Percentiles rank a stretch among this genome's conserved stretches.
phyloP scores from a whole-genome alignment of 805 yeast genomes.

The Wickerhamomyces pijperi region DNA sequence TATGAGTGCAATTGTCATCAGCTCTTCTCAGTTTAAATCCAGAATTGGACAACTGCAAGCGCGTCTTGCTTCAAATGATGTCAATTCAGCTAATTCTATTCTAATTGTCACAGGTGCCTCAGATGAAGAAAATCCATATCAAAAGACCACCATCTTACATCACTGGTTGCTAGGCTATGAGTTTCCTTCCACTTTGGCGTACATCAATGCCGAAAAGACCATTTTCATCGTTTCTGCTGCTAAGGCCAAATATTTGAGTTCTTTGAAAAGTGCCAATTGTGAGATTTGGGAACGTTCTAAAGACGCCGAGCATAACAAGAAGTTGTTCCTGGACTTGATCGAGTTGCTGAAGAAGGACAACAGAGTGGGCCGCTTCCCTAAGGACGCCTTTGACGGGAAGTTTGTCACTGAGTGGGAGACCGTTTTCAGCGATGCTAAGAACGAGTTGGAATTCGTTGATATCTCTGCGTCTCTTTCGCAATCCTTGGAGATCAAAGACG shows the following conservation, averaged over 20 bases:
- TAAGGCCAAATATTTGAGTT: slow-evolving; percentile 70
- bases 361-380: slow-evolving; percentile 55
- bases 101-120: slow-evolving; percentile 73
- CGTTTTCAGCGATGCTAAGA: slow-evolving; percentile 25
- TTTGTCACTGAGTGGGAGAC: slow-evolving; percentile 73
- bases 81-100: slow-evolving; percentile 36
- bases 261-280: slow-evolving; percentile 36
- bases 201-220: slow-evolving; percentile 46
- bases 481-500: slow-evolving; percentile 67
- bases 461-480: slow-evolving; percentile 41
- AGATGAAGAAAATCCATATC: slow-evolving; percentile 82
- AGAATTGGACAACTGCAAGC: slow-evolving; percentile 35
- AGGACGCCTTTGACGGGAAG: slow-evolving; percentile 76
- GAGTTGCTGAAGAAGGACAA: slow-evolving; percentile 31
- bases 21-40: slow-evolving; percentile 38
- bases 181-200: slow-evolving; percentile 82
- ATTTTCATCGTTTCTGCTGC: slow-evolving; percentile 70
- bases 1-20: slow-evolving; percentile 54
- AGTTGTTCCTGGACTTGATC: slow-evolving; percentile 47
- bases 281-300: slow-evolving; percentile 69
- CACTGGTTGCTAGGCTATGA: slow-evolving; percentile 92
- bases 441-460: slow-evolving; percentile 37
- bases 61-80: slow-evolving; percentile 15
- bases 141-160: slow-evolving; percentile 76
- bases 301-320: slow-evolving; percentile 65